Conservation (phyloP, 139 green algal species). For the Chlamydomonas schloesseri region DNA sequence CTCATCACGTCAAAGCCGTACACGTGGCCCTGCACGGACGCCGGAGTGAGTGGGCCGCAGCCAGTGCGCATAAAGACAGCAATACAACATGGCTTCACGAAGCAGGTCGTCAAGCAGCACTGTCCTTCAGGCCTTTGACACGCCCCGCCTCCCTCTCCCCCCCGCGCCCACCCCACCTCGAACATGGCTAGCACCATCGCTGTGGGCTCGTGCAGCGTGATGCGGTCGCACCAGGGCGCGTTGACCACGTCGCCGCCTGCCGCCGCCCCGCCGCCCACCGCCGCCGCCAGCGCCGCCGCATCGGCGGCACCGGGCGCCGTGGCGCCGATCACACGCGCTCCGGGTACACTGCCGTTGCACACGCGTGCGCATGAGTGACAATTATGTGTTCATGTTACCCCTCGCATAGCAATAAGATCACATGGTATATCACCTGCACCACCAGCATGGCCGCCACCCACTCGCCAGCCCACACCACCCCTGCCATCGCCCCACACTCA, state of each 20-base stretch:
- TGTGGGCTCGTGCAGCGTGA: slow-evolving; percentile 30
- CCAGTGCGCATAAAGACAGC: too few relatives aligned
- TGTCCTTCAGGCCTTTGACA: too few relatives aligned
- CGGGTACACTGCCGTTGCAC: slow-evolving; percentile 26
- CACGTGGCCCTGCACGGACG: slow-evolving; percentile 33
- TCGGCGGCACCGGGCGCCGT: neutral
- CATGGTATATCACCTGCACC: too few relatives aligned
- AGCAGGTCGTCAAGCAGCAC: too few relatives aligned
- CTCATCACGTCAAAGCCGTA: slow-evolving; percentile 37
- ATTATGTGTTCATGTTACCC: too few relatives aligned
- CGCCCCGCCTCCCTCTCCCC: neutral
- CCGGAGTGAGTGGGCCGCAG: too few relatives aligned
- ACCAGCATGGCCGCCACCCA: too few relatives aligned
- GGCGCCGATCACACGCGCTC: slow-evolving; percentile 28
- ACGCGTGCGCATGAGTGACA: too few relatives aligned
- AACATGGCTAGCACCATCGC: slow-evolving; percentile 53
- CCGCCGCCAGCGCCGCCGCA: neutral
- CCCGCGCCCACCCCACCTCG: slow-evolving; percentile 12
- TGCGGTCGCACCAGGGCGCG: slow-evolving; percentile 51
- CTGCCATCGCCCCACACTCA: neutral
- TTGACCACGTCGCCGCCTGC: slow-evolving; percentile 8
- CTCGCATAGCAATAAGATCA: too few relatives aligned
- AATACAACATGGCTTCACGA: too few relatives aligned
- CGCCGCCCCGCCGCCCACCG: neutral
- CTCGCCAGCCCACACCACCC: neutral